Conservation (phyloP, 495 filamentous ascomycete genomes). For the Trichoderma erinaceum region DNA sequence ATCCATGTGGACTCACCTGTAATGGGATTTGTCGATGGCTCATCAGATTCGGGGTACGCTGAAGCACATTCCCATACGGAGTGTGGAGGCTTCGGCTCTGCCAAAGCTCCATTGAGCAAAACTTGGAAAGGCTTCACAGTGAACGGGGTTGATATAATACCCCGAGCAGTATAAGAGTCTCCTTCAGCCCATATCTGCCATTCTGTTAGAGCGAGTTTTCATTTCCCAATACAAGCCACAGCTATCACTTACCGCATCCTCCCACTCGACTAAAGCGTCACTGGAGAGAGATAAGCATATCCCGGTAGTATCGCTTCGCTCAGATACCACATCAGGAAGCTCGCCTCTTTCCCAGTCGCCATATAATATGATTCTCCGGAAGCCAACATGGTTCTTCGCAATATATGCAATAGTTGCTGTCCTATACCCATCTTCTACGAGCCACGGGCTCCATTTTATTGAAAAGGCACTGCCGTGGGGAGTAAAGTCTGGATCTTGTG, state of each 20-base stretch:
- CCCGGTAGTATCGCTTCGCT: slow-evolving; percentile 28
- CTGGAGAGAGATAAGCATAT: slow-evolving; percentile 38
- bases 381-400: slow-evolving; percentile 39
- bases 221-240: background rate
- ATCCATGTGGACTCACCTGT: slow-evolving; percentile 25
- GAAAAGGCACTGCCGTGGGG: slow-evolving; percentile 40
- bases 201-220: slow-evolving; percentile 19
- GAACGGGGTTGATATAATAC: slow-evolving; percentile 37
- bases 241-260: slow-evolving; percentile 31
- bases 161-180: slow-evolving; percentile 29
- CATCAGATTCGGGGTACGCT: slow-evolving; percentile 25
- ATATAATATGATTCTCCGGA: slow-evolving; percentile 34
- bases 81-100: slow-evolving; percentile 23
- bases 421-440: slow-evolving; percentile 23
- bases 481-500: slow-evolving; percentile 33
- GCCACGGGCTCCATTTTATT: slow-evolving; percentile 41
- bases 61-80: slow-evolving; percentile 32
- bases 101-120: slow-evolving; percentile 21
- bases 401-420: slow-evolving; percentile 36
- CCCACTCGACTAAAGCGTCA: slow-evolving; percentile 43
- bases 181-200: slow-evolving; percentile 33
- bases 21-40: slow-evolving; percentile 34
- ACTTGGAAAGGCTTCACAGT: slow-evolving; percentile 35
- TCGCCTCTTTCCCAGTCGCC: slow-evolving; percentile 22
- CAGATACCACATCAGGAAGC: slow-evolving; percentile 25